Conservation (phyloP, 176 grass and related monocot genomes). For the Rhynchospora breviuscula region DNA sequence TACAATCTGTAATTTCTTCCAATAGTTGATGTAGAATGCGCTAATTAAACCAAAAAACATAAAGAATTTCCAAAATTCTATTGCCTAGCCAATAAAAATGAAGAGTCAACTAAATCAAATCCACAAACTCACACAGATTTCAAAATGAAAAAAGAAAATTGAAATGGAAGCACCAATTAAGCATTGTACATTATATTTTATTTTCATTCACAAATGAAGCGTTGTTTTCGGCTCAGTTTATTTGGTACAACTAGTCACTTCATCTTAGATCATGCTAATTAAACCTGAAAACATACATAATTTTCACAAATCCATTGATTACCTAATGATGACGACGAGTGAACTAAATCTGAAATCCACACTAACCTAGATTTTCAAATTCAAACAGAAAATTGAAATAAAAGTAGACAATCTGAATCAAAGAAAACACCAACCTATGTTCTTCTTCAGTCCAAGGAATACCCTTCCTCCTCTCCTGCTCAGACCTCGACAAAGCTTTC, state of each 20-base stretch:
- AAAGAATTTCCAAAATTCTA: not conserved
- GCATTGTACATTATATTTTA: too few species aligned
- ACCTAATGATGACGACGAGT: not conserved
- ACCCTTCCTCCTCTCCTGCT: constrained; percentile 93
- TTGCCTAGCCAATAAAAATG: not conserved
- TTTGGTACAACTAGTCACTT: too few species aligned
- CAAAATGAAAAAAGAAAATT: not conserved
- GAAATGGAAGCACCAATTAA: not conserved
- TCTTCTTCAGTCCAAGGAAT: constrained; percentile 99
- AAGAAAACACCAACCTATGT: constrained; percentile 47
- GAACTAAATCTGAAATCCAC: not conserved
- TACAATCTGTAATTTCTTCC: not conserved
- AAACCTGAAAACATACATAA: too few species aligned
- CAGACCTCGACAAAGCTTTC: constrained; percentile 72
- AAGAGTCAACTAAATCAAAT: not conserved
- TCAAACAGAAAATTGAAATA: not conserved
- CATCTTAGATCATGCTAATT: too few species aligned
- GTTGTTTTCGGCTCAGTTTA: too few species aligned
- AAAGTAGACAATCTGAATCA: not conserved
- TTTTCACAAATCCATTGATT: too few species aligned
- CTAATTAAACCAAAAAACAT: not conserved
- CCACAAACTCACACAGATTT: not conserved
- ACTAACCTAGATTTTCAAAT: not conserved
- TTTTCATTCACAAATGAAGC: too few species aligned
- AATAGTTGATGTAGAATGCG: not conserved